These are phyloP conservation scores for Clitocybe nebularis DNA, from an alignment of 1,284 basidiomycete genomes.

Conservation along the genomic window DNA sequence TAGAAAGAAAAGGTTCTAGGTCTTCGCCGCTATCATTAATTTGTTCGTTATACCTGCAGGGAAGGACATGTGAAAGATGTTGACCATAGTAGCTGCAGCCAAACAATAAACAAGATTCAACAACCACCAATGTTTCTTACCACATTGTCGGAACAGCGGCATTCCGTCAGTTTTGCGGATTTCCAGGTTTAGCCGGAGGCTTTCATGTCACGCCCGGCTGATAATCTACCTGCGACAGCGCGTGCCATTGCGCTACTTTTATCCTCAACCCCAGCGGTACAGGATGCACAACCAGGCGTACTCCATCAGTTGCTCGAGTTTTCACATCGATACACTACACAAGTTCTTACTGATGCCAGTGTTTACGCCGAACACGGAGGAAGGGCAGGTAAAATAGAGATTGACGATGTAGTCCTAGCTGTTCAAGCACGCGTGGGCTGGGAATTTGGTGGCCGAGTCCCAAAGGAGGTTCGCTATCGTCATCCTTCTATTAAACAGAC, in stretches of 20 bases:
- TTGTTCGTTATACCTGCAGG: too few relatives aligned
- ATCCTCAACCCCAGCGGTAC: slow-evolving; percentile 88
- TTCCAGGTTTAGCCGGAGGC: not conserved
- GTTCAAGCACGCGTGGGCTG: slow-evolving; percentile 93
- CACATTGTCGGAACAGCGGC: too few relatives aligned
- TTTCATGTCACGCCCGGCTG: slow-evolving; percentile 61
- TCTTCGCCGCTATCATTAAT: too few relatives aligned
- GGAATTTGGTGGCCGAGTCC: slow-evolving; percentile 90
- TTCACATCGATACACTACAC: slow-evolving; percentile 90
- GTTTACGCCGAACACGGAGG: slow-evolving; percentile 94
- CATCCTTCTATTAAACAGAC: slow-evolving; percentile 1
- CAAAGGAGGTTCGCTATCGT: slow-evolving; percentile 78
- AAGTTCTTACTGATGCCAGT: slow-evolving; percentile 87
- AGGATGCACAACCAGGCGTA: slow-evolving; percentile 92
- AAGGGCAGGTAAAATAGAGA: slow-evolving; percentile 73
- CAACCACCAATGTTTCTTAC: slow-evolving; percentile 2
- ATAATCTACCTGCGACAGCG: slow-evolving; percentile 83
- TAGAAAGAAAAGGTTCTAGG: too few relatives aligned
- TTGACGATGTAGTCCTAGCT: slow-evolving; percentile 89
- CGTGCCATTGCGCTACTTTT: slow-evolving; percentile 90
- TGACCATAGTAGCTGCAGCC: not conserved
- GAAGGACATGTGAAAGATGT: too few relatives aligned
- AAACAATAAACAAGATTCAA: slow-evolving; percentile 6
- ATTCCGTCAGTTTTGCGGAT: too few relatives aligned
- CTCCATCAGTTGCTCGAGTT: slow-evolving; percentile 96